phyloP scores from a whole-genome alignment of 2,329 filamentous ascomycete genomes.

The Fusarium robinianum region DNA sequence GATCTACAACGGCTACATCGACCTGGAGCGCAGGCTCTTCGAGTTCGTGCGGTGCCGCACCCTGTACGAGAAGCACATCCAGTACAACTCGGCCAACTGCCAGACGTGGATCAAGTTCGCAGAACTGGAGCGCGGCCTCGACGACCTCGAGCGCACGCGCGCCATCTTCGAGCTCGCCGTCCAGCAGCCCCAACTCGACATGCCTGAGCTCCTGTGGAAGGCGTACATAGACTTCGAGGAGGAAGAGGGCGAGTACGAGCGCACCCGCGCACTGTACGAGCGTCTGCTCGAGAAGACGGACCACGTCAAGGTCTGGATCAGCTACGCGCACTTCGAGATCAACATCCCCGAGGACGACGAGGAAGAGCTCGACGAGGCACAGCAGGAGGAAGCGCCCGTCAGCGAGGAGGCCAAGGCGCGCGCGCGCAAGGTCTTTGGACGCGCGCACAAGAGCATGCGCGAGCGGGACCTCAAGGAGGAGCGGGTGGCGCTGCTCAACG shows the following conservation, averaged over 20 bases:
- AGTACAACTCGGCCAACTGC: slow-evolving; percentile 88
- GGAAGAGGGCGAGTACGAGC: slow-evolving; percentile 87
- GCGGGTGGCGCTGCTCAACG: slow-evolving; percentile 86
- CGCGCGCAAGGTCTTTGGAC: slow-evolving; percentile 81
- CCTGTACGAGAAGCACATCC: slow-evolving; percentile 90
- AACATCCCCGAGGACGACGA: slow-evolving; percentile 80
- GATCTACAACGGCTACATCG: slow-evolving; percentile 90
- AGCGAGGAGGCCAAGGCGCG: slow-evolving; percentile 83
- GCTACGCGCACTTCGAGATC: slow-evolving; percentile 97
- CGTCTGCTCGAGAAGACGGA: slow-evolving; percentile 91
- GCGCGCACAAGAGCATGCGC: slow-evolving; percentile 85
- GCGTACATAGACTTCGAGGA: slow-evolving; percentile 99
- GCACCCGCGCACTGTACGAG: slow-evolving; percentile 83
- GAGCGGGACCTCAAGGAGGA: slow-evolving; percentile 91
- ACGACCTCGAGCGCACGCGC: slow-evolving; percentile 84
- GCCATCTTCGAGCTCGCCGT: slow-evolving; percentile 93
- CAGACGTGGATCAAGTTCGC: slow-evolving; percentile 97
- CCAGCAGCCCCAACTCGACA: slow-evolving; percentile 81
- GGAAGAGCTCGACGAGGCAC: slow-evolving; percentile 57
- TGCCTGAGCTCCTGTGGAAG: slow-evolving; percentile 98
- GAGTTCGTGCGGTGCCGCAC: slow-evolving; percentile 91
- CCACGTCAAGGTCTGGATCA: slow-evolving; percentile 99
- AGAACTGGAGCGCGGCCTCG: slow-evolving; percentile 86
- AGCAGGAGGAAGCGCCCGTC: slow-evolving; percentile 69
- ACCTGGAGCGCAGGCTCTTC: slow-evolving; percentile 89